Evolutionary conservation across 2,329 filamentous ascomycete genomes (phyloP), one percentile per base, ranked within the genome.

Genomic region (Dryadomyces quercivorus): DNA sequence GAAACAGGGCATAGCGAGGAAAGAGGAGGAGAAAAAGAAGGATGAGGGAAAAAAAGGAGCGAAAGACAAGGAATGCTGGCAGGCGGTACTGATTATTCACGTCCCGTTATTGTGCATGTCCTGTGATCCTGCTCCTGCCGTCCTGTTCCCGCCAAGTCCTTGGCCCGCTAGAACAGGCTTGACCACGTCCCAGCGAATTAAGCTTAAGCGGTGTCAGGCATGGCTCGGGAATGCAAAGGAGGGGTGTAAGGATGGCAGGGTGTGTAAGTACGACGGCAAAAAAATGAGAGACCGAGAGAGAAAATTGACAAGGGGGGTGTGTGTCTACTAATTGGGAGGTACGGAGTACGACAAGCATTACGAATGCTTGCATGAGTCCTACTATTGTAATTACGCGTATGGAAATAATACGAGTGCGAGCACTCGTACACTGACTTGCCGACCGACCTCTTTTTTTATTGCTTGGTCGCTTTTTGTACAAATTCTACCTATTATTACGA

Each of bases 141-240:
- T 8, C 42, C 13, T 44, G 42, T 18, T 40, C 9, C 18, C 18
- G 48, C 48, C 36, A 55, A 55, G 43, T 40, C 36, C 49, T 51
- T 51, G 50, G 51, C 54, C 54, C 54, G 51, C 54, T 50, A 45
- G 45, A 45, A 13, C 50, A 36, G 18, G 46, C 51, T 48, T 42
- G 54, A 38, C 48, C 47, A 50, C 47, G 47, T 54, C 49, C 47
- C 58, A 58, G 43, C 51, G 58, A 65, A 61, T 65, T 66, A 66
- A 66, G 64, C 64, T 66, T 66, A 66, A 66, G 63, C 63, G 48
- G 61, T 56, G 36, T 60, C 56, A 53, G 56, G 56, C 57, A 58
- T 59, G 56, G 58, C 59, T 59, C 56, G 59, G 59, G 58, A 57
- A 49, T 52, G 57, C 7, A 15, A 16, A 45, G 50, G 50, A 48